A percentile compares a stretch with the other conserved stretches of the same genome.
Conservation (phyloP, 345 rosid genomes). For the Moricandia arvensis region DNA sequence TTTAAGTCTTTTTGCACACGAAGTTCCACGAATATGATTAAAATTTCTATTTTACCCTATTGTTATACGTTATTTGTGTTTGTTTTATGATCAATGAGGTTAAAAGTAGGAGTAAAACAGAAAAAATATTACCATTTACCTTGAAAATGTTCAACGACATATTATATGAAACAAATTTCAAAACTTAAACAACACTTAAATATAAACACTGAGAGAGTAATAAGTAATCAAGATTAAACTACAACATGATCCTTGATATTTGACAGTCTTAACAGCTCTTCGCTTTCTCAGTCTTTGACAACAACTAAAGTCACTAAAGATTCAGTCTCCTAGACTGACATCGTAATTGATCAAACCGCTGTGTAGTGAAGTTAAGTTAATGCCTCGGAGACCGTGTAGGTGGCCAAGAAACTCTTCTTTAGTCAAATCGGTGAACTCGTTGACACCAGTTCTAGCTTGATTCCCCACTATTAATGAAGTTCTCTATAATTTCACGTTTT, state of each 20-base stretch:
- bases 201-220: too few species aligned
- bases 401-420: slow-evolving; percentile 51
- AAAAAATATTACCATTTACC: too few species aligned
- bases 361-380: slow-evolving; percentile 9
- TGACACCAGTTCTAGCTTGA: slow-evolving; percentile 49
- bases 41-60: too few species aligned
- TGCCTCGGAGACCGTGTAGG: slow-evolving; percentile 34
- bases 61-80: too few species aligned
- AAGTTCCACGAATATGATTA: too few species aligned
- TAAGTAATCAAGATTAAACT: neutral
- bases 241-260: slow-evolving; percentile 44
- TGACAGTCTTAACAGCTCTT: slow-evolving; percentile 41
- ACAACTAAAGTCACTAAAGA: neutral
- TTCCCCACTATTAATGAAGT: slow-evolving; percentile 33
- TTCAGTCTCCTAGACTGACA: slow-evolving; percentile 26
- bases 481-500: slow-evolving; percentile 39
- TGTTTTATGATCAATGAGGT: too few species aligned
- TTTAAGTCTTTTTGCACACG: too few species aligned
- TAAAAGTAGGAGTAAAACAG: too few species aligned
- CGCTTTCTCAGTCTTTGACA: slow-evolving; percentile 36
- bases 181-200: too few species aligned
- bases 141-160: too few species aligned
- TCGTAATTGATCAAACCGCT: neutral
- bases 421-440: slow-evolving; percentile 53
- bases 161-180: too few species aligned